A percentile compares a stretch with the other conserved stretches of the same genome.
phyloP scores from a whole-genome alignment of 2,329 filamentous ascomycete genomes.

The Lachnellula cervina region DNA sequence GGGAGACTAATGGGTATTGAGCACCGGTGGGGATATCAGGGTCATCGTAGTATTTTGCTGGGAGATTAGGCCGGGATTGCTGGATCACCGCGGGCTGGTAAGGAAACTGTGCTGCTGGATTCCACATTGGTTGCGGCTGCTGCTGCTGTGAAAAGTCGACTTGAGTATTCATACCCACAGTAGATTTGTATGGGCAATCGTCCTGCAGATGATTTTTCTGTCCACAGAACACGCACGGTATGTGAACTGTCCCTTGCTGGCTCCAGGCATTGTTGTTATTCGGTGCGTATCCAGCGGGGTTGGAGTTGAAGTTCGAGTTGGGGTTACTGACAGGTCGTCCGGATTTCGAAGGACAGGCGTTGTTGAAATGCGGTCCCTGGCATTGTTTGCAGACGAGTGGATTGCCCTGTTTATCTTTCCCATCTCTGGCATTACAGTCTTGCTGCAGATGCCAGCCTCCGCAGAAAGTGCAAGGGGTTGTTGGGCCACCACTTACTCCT shows the following conservation, averaged over 20 bases:
- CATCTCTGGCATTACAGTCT: neutral
- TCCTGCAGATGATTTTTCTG: no score
- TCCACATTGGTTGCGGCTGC: neutral
- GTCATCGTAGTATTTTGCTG: neutral
- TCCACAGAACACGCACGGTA: no score
- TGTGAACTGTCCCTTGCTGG: neutral
- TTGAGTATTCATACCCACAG: no score
- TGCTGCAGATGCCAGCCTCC: neutral
- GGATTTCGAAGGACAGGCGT: neutral
- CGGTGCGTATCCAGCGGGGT: neutral
- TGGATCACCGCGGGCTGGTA: neutral
- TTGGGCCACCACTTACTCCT: neutral
- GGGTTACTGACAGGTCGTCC: neutral
- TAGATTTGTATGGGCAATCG: no score
- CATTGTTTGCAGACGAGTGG: neutral
- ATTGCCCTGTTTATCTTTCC: neutral
- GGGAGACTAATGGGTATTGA: neutral
- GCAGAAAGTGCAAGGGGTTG: neutral
- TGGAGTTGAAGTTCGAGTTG: neutral
- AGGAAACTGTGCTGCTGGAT: neutral
- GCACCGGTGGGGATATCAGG: neutral
- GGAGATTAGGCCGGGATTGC: neutral
- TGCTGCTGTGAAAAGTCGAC: no score
- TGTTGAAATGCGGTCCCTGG: neutral
- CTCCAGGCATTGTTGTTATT: neutral